Base-by-base conservation (phyloP, 1,284 basidiomycete genomes). In the Apiotrichum gracile region DNA sequence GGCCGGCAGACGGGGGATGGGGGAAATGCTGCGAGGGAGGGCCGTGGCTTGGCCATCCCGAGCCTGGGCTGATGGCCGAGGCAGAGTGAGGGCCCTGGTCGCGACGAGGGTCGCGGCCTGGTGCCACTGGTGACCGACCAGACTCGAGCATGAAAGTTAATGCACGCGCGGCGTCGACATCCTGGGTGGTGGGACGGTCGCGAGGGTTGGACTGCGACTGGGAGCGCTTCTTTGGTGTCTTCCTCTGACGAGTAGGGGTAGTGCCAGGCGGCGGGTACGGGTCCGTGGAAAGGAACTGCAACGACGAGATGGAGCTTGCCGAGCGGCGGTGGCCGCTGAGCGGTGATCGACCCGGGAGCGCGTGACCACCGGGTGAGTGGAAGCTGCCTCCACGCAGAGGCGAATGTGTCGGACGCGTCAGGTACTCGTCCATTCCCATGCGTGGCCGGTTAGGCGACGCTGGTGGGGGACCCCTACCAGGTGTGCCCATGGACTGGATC, bases 151-250 rank as follows among this genome's bases (percentile, higher is more conserved):
- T 71, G 16, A 55, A 65, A 5, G 72, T 67, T 5, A 74, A 46
- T 0, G 72, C 72, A 37, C 67, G 67, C 2, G 72, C 72, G 3
- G 72, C 72, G 54, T 74, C 67, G 22, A 74, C 67, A 51, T 74
- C 72, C 52, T 72, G 72, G 9, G 58, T 63, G 9, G 68, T 67
- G 2, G 68, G 52, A 9, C 53, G 50, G 27, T 54, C 53, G 33
- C 58, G 57, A n/a, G 60, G 49, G 45, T 63, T 59, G 13, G 68
- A 70, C 52, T 74, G 70, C 8, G 61, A 63, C 49, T 71, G 63
- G 6, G 65, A 68, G 37, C 72, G 62, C 50, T 67, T 69, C 63
- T 72, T 72, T 29, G 66, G 31, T 2, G 29, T 9, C 45, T 52
- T 50, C 46, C 51, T 56, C 33, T 42, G 58, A 12, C 62, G 58